phyloP scores from a whole-genome alignment of 257 asterid species.

The Solanum bukasovii region DNA sequence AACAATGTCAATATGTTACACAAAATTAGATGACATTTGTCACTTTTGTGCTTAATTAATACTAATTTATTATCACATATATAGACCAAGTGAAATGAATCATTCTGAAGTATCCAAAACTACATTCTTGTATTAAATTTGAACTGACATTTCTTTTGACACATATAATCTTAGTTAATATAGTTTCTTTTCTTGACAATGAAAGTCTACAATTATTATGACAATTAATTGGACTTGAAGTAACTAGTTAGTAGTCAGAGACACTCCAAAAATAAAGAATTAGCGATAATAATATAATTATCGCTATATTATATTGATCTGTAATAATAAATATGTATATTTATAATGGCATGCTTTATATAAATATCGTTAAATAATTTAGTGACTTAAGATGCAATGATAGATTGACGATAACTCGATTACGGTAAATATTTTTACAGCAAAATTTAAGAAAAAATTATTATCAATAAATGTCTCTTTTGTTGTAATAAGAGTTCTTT shows the following conservation, averaged over 20 bases:
- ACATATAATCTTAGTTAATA: not conserved
- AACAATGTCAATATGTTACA: not conserved
- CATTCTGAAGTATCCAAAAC: not conserved
- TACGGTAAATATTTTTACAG: too few species aligned
- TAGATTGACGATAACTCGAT: rapidly evolving
- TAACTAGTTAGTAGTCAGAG: not conserved
- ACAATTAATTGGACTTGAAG: not conserved
- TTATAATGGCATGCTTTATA: not conserved
- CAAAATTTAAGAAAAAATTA: too few species aligned
- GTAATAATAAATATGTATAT: too few species aligned
- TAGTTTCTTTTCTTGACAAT: not conserved
- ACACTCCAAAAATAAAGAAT: not conserved
- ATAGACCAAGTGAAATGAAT: not conserved
- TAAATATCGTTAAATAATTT: too few species aligned
- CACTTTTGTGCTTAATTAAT: not conserved
- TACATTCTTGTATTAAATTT: not conserved
- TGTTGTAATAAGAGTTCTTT: not conserved
- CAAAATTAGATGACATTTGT: not conserved
- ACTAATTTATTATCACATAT: not conserved
- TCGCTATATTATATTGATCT: too few species aligned
- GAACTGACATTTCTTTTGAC: not conserved
- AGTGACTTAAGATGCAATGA: too few species aligned
- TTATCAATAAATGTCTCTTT: too few species aligned
- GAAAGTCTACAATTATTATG: not conserved
- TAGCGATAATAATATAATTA: too few species aligned